Evolutionary conservation across 2,329 filamentous ascomycete species (phyloP).

Genomic region (Cladorrhinum sp.): DNA sequence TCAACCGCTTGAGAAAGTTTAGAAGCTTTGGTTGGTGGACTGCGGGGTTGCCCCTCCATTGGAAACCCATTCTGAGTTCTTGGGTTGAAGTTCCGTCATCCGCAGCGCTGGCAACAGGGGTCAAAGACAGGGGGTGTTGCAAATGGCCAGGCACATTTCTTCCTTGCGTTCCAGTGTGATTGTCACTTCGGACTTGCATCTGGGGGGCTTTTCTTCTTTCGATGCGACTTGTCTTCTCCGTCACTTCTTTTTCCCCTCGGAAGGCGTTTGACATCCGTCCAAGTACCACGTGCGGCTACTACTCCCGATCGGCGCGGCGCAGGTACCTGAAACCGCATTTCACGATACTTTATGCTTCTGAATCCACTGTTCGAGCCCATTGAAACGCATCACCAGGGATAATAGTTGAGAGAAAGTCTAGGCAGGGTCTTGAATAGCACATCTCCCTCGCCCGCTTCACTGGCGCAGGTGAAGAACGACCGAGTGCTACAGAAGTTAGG

Average conservation of each 20-base stretch:
- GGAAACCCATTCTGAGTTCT: not conserved
- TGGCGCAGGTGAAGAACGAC: not conserved
- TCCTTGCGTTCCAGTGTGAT: not conserved
- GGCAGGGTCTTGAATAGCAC: not conserved
- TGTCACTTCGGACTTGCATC: too few species aligned
- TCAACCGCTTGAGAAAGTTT: slow-evolving; percentile 3
- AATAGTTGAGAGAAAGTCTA: not conserved
- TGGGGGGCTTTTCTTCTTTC: not conserved
- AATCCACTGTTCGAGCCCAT: not conserved
- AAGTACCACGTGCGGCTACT: not conserved
- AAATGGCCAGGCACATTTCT: not conserved
- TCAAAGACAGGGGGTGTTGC: not conserved
- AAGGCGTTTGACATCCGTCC: not conserved
- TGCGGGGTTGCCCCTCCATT: slow-evolving; percentile 16
- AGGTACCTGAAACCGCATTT: not conserved
- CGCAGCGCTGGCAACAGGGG: not conserved
- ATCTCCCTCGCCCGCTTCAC: not conserved
- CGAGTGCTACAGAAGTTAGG: slow-evolving; percentile 2
- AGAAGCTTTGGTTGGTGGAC: slow-evolving; percentile 1
- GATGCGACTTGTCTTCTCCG: not conserved
- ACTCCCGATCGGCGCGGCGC: not conserved
- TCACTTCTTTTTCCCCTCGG: not conserved
- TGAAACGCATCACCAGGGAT: not conserved
- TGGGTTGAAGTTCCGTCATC: slow-evolving; percentile 6
- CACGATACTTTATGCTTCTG: too few species aligned